Base-by-base conservation (phyloP, 2,329 filamentous ascomycete genomes). In the Epichloe gansuensis region DNA sequence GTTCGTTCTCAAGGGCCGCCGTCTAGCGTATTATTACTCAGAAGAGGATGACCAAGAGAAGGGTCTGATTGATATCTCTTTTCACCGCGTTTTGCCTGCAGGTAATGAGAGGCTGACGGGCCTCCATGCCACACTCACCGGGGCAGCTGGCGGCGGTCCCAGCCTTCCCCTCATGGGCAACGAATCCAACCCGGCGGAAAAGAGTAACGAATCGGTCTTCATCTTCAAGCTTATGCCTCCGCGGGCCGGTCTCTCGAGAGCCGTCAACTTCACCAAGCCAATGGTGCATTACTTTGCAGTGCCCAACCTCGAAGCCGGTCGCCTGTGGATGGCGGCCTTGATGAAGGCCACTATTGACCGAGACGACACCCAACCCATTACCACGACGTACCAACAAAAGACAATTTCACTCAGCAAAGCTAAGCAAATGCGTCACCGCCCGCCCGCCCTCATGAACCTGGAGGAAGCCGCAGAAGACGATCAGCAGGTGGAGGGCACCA, bases 341-440 rank as follows among this genome's bases (percentile, higher is more conserved):
- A 95, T 98, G 88, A 98, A 98, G 71, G 93, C 93, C 11, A 98
- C 93, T 1, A 98, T 98, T 60, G 91, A 97, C 64, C 85, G 91
- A 55, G 93, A 98, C 60, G 82, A 85, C 61, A 79, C 79, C 4
- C 79, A 85, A 55, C 80, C 85, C 9, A 84, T 95, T 54, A 89
- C 88, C 21, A 93, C 87, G 3, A 95, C 89, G 3, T 97, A 97
- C 69, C 91, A 95, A 64, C 90, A 96, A 65, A 93, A 95, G 74
- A 98, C 93, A 0, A 95, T 98, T 51, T 93, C 87, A 27, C 79
- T 98, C 6, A 80, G 84, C 51, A 95, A 95, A 70, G 93, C 93
- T 12, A 82, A 85, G 53, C 80, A 85, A 56, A 87, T 94, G 82
- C 86, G 86, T 52, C 89, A 95, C 64, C 81, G 93, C 5, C 93